Evolutionary conservation across 768 basidiomycete genomes (phyloP), one percentile per base, ranked within the genome.

Genomic region (Aureoboletus auriporus): DNA sequence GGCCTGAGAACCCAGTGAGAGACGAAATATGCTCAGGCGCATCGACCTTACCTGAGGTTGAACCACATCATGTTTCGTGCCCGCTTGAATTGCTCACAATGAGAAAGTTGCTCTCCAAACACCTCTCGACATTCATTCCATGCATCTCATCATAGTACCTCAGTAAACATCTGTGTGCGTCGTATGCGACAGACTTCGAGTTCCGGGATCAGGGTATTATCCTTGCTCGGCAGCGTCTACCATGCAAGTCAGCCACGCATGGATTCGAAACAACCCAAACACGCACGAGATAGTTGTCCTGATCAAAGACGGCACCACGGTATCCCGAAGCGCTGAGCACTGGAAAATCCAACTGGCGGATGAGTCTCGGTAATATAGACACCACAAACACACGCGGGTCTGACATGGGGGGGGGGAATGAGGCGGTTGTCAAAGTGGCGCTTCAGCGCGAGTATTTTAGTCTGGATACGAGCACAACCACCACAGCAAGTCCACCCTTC

Each of bases 51-150:
- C 94, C 68, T 93, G 89, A 39, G 97, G 78, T 12, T 82, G 82
- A 16, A 84, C 87, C 0, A 84, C 72, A 54, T 91, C 90, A 47
- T 83, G 75, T 48, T 72, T 77, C 23, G 90, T 88, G 2, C 95
- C 94, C 0, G 92, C 92, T n/a, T 16, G 94, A 93, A 63, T 99
- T 99, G 66, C 89, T 92, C 30, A 98, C 94, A 39, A 98, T 81
- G 52, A 99, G 71, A 6, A 99, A 79, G 51, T 91, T 86, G 1
- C 76, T 77, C 23, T 82, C 89, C 89, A 57, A 98, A 97, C 0
- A 78, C 75, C 37, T 75, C 66, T 38, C 81, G 70, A 44, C 92
- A 87, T 56, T 82, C 76, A 27, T 71, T 63, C 93, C 93, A 97
- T 7, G 88, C 79, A 10, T 78, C 73, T 87, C 90, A 55, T n/a